Conservation (phyloP, 176 grass and related monocot genomes). For the Avena sativa region DNA sequence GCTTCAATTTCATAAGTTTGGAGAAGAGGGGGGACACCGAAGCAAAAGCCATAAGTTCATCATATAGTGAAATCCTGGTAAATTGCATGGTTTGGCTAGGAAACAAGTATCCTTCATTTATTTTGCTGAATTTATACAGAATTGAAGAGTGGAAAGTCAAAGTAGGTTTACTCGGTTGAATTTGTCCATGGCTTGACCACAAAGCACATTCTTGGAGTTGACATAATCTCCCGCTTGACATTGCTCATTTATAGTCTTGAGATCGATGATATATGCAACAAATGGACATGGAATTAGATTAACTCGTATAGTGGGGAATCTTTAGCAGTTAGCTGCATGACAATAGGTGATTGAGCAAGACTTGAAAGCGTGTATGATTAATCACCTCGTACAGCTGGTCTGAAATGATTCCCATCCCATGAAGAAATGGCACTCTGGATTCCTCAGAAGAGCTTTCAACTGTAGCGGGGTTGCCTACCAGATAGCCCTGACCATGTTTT, state of each 20-base stretch:
- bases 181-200: conserved; percentile 37
- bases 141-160: too few relatives aligned
- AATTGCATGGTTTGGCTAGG: neutral
- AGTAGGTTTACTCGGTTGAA: conserved; percentile 38
- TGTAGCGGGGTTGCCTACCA: conserved; percentile 49
- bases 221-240: conserved; percentile 49
- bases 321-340: neutral
- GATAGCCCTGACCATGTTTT: conserved; percentile 49
- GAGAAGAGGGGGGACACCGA: too few relatives aligned
- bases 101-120: neutral
- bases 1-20: too few relatives aligned
- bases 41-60: neutral
- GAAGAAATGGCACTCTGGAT: conserved; percentile 50
- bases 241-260: conserved; percentile 27
- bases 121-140: neutral
- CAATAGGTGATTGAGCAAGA: neutral
- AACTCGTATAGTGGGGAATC: neutral
- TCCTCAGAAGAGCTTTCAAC: conserved; percentile 21
- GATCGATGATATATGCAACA: neutral
- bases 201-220: conserved; percentile 30
- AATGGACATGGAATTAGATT: neutral
- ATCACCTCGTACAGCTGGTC: conserved; percentile 62
- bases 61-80: neutral
- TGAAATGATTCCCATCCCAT: conserved; percentile 62
- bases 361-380: neutral